Evolutionary conservation across 139 green algal species (phyloP), one percentile per base, ranked within the genome.

Genomic region (Picochlorum costavermella): DNA sequence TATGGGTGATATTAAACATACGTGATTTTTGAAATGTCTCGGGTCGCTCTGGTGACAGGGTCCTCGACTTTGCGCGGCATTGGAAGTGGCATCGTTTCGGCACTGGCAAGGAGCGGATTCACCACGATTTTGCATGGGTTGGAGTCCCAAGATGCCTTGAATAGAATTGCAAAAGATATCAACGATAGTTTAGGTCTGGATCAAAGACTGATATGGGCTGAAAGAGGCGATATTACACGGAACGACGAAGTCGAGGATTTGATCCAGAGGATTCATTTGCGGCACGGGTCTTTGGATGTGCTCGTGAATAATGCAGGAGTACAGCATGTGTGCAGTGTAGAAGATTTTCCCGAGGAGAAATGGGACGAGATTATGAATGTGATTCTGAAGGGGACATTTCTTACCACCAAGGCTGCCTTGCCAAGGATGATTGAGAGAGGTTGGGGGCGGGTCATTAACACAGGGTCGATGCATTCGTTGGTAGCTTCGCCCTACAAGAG

Each of bases 391-490:
- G 77, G 84, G 8, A 76, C 84, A 28, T 96, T 93, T 75, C 85
- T 94, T 48, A 62, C 82, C 20, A 88, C 81, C 17, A 95, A 95
- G 73, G 84, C 84, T 0, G 88, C 86, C 3, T 59, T 95, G 51
- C 89, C 89, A 5, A 67, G 72, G 70, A 96, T 96, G 89, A 46
- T 90, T 3, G 79, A 84, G 10, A 58, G 77, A 31, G 73, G 79
- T 9, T 95, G 87, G 87, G 87, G 87, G 4, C 68, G 88, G 20
- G 82, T 95, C 56, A 81, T 95, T 67, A 95, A 95, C 81, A 95
- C 86, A 11, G 80, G 83, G 10, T 89, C 82, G 60, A 91, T 95
- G 82, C 86, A 92, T 65, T 81, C 85, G 0, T 66, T 88, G 31
- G 86, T 92, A 48, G 89, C 89, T 3, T 90, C 81, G 0, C 89